Base-by-base conservation (phyloP, 176 grass and related monocot species). In the Aegilops speltoides region DNA sequence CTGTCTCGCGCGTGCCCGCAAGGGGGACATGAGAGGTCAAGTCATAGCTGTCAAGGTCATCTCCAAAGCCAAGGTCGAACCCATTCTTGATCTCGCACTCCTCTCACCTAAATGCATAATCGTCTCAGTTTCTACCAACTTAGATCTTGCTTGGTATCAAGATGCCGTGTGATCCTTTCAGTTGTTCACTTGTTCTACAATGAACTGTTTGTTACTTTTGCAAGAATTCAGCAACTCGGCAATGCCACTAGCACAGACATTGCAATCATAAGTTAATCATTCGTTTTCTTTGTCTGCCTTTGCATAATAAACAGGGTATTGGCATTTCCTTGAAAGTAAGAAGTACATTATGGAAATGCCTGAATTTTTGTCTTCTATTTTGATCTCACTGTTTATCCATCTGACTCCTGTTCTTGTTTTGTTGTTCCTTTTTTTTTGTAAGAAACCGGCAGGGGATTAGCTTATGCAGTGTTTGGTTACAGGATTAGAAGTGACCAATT, bases 31-130 rank as follows among this genome's bases (percentile, higher is more conserved):
- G 70, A 94, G 88, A 85, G 94, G 97, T 43, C 94, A 99, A 38
- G 59, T 89, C 34, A 68, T 99, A 68, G 97, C 97, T 45, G 90
- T 95, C 82, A 99, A 99, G 90, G 92, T 99, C 86, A 99, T 99
- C 83, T 91, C 97, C 41, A 99, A 99, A 82, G 87, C 94, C 59
- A 99, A 97, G 97, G 97, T 99, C 46, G 84, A 38, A 33, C 43
- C 84, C 38, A 10, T 70, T 64, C 68, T 34, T 88, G 64, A 91
- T 91, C 86, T 82, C 86, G 20, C 46, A 24, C 75, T 48, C 33
- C 71, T 81, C 31, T 82, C 41, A 76, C 34, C 68, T 67, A 19
- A 83, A 82, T 24, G 61, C 63, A n/a, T 22, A 45, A 73, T 83
- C 65, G 73, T 80, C 82, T 19, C 3, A 82, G 8, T 77, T 84